Conservation (phyloP, 2,329 filamentous ascomycete genomes). For the Aspergillus proliferans region DNA sequence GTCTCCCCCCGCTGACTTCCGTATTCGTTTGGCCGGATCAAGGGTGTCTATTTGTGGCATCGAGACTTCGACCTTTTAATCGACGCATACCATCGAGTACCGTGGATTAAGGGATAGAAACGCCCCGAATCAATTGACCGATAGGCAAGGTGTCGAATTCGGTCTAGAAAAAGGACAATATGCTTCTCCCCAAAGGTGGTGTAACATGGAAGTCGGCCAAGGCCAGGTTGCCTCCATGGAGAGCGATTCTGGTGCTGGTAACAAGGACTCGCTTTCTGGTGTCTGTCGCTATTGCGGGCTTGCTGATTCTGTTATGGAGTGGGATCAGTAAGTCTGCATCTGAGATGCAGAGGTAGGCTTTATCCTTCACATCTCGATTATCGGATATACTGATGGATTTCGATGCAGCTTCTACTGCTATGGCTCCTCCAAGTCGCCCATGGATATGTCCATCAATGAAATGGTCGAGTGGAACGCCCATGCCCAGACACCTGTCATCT, state of each 20-base stretch:
- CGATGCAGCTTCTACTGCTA: slow-evolving; percentile 84
- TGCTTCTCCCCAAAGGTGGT: slow-evolving; percentile 87
- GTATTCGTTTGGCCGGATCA: too few species aligned
- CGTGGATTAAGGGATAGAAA: too few species aligned
- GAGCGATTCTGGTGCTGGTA: slow-evolving; percentile 63
- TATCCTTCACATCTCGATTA: slow-evolving; percentile 1
- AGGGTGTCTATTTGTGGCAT: too few species aligned
- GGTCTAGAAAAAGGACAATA: slow-evolving; percentile 36
- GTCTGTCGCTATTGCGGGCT: slow-evolving; percentile 61
- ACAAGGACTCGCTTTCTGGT: slow-evolving; percentile 74
- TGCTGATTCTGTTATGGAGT: slow-evolving; percentile 80
- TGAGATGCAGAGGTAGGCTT: slow-evolving; percentile 79
- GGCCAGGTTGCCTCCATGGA: slow-evolving; percentile 68
- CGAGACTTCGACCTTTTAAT: too few species aligned
- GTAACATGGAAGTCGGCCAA: slow-evolving; percentile 88
- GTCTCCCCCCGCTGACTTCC: too few species aligned
- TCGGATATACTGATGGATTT: slow-evolving; percentile 1
- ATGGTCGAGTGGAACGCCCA: slow-evolving; percentile 83
- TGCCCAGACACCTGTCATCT: slow-evolving; percentile 84
- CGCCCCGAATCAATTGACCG: too few species aligned
- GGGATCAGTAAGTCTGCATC: slow-evolving; percentile 72
- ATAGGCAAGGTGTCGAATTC: neutral
- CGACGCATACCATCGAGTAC: too few species aligned
- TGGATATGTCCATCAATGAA: slow-evolving; percentile 90
- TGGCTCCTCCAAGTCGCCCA: slow-evolving; percentile 89